Conservation (phyloP, 768 basidiomycete genomes). For the Lactarius quietus region DNA sequence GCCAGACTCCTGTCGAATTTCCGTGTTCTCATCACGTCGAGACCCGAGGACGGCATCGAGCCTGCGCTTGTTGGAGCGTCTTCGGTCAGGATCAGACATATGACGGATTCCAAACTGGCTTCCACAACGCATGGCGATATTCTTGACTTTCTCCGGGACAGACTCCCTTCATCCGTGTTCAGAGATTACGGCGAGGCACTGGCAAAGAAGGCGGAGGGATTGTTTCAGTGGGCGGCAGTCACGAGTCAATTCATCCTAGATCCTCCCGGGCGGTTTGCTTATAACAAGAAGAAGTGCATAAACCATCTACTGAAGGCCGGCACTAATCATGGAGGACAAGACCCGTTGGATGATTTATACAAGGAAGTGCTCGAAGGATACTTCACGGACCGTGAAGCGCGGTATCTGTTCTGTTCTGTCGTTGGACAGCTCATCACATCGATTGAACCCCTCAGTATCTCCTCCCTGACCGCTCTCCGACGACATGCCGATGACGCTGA, state of each 20-base stretch:
- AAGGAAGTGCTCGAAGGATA: background rate
- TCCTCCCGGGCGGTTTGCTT: background rate
- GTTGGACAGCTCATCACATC: background rate
- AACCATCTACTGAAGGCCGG: background rate
- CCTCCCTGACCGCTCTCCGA: background rate
- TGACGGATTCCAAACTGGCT: background rate
- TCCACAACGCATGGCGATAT: background rate
- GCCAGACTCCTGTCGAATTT: background rate
- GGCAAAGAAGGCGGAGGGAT: background rate
- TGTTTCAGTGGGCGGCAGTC: constrained; percentile 3
- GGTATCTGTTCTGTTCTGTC: background rate
- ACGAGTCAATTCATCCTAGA: background rate
- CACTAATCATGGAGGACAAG: background rate
- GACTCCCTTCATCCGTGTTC: background rate
- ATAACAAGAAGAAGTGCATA: background rate
- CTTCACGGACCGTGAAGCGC: background rate
- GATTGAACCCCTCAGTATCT: background rate
- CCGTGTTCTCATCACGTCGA: background rate
- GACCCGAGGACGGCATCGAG: background rate
- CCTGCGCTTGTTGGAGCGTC: background rate
- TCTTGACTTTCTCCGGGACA: background rate
- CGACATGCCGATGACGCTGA: background rate
- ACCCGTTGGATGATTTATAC: background rate
- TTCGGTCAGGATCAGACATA: background rate
- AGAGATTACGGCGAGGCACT: background rate